Percentiles rank a stretch among this genome's conserved stretches.
Conservation (phyloP, 305 asterid species). For the Rubia peregrina region DNA sequence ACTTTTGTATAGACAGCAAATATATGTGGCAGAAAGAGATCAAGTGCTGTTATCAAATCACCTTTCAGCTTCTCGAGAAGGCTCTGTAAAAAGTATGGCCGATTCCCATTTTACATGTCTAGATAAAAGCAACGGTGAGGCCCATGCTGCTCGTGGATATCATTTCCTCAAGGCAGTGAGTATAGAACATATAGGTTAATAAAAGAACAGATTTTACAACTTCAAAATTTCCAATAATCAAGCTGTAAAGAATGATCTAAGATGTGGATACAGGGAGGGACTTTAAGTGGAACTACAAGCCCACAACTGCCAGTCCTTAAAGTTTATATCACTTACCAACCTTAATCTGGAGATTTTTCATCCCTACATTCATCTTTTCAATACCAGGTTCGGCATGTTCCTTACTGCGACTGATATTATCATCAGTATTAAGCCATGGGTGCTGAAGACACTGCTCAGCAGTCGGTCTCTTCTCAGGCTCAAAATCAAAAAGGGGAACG, state of each 20-base stretch:
- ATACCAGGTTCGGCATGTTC: constrained; percentile 37
- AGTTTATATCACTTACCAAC: constrained; percentile 40
- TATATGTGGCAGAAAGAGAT: neutral
- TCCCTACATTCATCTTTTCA: constrained; percentile 45
- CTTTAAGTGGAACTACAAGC: constrained; percentile 6
- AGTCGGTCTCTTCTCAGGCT: constrained; percentile 84
- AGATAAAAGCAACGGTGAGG: constrained; percentile 18
- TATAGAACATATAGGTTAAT: constrained; percentile 33
- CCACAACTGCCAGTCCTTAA: constrained; percentile 13
- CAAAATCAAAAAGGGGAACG: constrained; percentile 71
- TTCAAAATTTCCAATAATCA: constrained; percentile 18
- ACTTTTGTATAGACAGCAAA: neutral
- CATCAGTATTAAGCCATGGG: constrained; percentile 52
- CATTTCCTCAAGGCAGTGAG: constrained; percentile 34
- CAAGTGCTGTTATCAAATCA: neutral
- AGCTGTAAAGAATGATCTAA: constrained; percentile 33
- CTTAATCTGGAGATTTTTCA: constrained; percentile 51
- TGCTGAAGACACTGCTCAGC: constrained; percentile 83
- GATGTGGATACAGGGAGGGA: constrained; percentile 26
- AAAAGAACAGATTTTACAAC: constrained; percentile 29
- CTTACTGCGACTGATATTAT: constrained; percentile 26
- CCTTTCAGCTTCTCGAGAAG: constrained; percentile 2
- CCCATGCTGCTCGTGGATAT: constrained; percentile 25
- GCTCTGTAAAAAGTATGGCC: constrained; percentile 13
- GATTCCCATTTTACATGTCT: constrained; percentile 1